Percentiles rank a stretch among this genome's conserved stretches.
Evolutionary conservation across 495 filamentous ascomycete species (phyloP).

Genomic region (Podospora australis): DNA sequence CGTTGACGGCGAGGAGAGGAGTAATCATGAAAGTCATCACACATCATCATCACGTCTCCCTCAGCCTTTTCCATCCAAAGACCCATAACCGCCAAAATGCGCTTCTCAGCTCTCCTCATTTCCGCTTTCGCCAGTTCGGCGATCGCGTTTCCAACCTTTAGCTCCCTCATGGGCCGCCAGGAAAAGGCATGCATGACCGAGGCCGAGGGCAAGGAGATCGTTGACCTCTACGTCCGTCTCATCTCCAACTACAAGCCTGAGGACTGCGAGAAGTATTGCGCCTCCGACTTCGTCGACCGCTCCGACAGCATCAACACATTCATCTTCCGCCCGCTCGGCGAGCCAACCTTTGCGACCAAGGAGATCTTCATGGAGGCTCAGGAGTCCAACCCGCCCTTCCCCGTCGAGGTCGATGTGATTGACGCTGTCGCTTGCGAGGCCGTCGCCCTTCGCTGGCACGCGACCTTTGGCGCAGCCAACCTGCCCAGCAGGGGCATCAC

Average conservation of each 20-base stretch:
- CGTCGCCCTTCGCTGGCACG: constrained; percentile 30
- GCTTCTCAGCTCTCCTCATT: constrained; percentile 20
- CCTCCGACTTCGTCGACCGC: constrained; percentile 27
- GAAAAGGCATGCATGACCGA: constrained; percentile 21
- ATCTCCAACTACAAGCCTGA: constrained; percentile 30
- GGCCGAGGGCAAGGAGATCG: constrained; percentile 24
- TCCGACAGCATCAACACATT: constrained; percentile 36
- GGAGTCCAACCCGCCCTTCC: constrained; percentile 28
- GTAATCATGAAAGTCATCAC: background rate
- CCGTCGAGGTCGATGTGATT: constrained; percentile 25
- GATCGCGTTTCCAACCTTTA: constrained; percentile 17
- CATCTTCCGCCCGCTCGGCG: constrained; percentile 27
- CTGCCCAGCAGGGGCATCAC: constrained; percentile 27
- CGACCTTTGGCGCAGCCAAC: constrained; percentile 31
- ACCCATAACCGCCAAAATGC: constrained; percentile 17
- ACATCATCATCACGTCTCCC: constrained; percentile 3
- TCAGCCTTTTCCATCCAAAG: background rate
- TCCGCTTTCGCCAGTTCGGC: constrained; percentile 23
- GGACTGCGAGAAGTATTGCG: constrained; percentile 32
- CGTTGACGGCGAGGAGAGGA: background rate
- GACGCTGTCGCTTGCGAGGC: constrained; percentile 28
- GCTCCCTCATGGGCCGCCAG: constrained; percentile 10
- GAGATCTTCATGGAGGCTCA: constrained; percentile 32
- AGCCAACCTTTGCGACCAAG: constrained; percentile 30
- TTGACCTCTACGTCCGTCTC: constrained; percentile 25